Percentiles rank a stretch among this genome's conserved stretches.
Evolutionary conservation across 305 asterid genomes (phyloP).

Genomic region (Nicotiana rustica): DNA sequence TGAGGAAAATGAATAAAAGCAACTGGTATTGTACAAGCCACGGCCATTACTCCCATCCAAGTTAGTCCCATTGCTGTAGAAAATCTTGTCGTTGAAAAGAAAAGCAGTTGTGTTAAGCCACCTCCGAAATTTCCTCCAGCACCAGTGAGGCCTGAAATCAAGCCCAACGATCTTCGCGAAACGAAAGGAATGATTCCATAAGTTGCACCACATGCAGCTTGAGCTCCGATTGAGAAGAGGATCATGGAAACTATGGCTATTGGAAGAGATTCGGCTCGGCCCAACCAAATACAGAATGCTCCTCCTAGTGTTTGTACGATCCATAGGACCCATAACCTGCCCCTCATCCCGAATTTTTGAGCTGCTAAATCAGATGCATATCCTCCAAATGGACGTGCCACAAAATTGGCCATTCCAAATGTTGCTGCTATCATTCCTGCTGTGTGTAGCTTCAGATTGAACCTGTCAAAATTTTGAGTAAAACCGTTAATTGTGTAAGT

Average conservation of each 20-base stretch:
- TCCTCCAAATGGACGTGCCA: slow-evolving; percentile 49
- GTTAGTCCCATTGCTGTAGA: slow-evolving; percentile 48
- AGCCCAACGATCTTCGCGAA: slow-evolving; percentile 35
- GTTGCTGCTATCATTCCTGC: slow-evolving; percentile 50
- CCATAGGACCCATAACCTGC: slow-evolving; percentile 47
- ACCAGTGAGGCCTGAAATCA: slow-evolving; percentile 33
- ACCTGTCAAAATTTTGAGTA: slow-evolving; percentile 37
- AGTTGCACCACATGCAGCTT: slow-evolving; percentile 55
- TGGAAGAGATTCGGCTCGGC: slow-evolving; percentile 39
- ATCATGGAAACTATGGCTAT: slow-evolving; percentile 45
- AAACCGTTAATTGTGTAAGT: not conserved
- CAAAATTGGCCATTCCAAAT: slow-evolving; percentile 48
- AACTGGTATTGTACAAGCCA: slow-evolving; percentile 53
- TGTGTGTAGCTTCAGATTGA: slow-evolving; percentile 44
- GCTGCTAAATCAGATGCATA: slow-evolving; percentile 45
- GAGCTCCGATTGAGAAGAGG: slow-evolving; percentile 48
- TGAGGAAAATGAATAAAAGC: slow-evolving; percentile 56
- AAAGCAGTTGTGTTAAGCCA: slow-evolving; percentile 38
- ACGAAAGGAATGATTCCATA: slow-evolving; percentile 53
- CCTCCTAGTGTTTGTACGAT: slow-evolving; percentile 50
- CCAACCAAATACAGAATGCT: slow-evolving; percentile 45
- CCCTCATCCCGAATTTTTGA: slow-evolving; percentile 48
- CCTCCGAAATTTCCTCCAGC: slow-evolving; percentile 45
- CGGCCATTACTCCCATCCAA: slow-evolving; percentile 55
- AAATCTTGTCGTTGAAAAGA: slow-evolving; percentile 48